These are phyloP conservation scores for Colletotrichum lentis DNA, from an alignment of 2,329 filamentous ascomycete species.

Conservation along the genomic window DNA sequence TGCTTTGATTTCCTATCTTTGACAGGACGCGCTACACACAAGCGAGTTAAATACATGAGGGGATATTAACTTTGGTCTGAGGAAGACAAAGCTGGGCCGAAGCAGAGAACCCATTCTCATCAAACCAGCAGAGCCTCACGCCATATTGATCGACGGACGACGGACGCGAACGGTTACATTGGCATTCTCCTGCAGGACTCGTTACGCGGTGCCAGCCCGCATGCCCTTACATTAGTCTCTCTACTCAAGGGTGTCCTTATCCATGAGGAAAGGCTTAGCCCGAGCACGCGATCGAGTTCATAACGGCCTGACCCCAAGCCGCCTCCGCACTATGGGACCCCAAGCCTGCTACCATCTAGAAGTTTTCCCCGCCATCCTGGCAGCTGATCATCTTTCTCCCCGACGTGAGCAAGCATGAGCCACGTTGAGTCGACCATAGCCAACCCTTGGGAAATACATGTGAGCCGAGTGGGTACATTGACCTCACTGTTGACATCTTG, in stretches of 20 bases:
- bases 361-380: too few species aligned
- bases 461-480: too few species aligned
- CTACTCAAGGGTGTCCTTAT: background rate
- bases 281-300: background rate
- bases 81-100: background rate
- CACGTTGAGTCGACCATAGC: too few species aligned
- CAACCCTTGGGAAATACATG: too few species aligned
- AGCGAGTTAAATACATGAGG: background rate
- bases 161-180: background rate
- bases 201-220: background rate
- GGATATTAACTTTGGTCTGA: background rate
- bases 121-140: constrained; percentile 18
- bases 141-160: constrained; percentile 18
- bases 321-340: background rate
- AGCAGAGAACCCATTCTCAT: background rate
- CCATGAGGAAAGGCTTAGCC: background rate
- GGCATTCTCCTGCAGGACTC: background rate
- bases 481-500: too few species aligned
- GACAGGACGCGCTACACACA: background rate
- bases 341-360: too few species aligned
- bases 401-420: too few species aligned
- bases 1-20: background rate
- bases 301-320: too few species aligned
- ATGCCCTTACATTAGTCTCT: constrained; percentile 5
- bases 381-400: too few species aligned